Evolutionary conservation across 2,329 filamentous ascomycete genomes (phyloP).

Genomic region (Epichloe amarillans): DNA sequence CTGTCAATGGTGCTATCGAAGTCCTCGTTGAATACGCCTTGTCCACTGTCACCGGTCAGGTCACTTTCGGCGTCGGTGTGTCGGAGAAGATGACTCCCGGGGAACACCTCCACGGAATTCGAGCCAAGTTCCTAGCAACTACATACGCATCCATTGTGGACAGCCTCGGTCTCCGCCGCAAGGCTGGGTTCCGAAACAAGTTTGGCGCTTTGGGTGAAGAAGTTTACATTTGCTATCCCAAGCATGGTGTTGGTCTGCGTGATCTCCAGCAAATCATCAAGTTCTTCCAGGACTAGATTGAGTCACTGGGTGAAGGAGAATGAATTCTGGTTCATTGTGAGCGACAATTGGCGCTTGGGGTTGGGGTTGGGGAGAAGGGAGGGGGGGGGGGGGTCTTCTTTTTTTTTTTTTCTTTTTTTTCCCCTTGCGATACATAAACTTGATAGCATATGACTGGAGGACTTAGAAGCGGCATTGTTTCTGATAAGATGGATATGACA

Average conservation of each 20-base stretch:
- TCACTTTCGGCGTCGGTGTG: slow-evolving; percentile 83
- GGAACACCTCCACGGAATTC: slow-evolving; percentile 71
- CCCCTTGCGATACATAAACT: background rate
- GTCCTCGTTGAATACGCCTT: slow-evolving; percentile 63
- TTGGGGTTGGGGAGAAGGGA: too few relatives aligned
- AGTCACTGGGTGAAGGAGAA: too few relatives aligned
- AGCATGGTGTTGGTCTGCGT: slow-evolving; percentile 67
- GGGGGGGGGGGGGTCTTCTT: too few relatives aligned
- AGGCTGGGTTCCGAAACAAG: slow-evolving; percentile 84
- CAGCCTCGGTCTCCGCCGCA: slow-evolving; percentile 69
- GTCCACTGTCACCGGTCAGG: slow-evolving; percentile 33
- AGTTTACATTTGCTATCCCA: slow-evolving; percentile 82
- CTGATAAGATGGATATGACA: too few relatives aligned
- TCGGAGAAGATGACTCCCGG: slow-evolving; percentile 61
- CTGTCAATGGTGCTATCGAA: slow-evolving; percentile 81
- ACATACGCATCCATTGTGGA: slow-evolving; percentile 74
- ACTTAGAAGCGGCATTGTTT: background rate
- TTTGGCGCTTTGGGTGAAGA: slow-evolving; percentile 74
- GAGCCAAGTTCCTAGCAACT: slow-evolving; percentile 67
- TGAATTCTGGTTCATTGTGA: too few relatives aligned
- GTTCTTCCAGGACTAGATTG: slow-evolving; percentile 64
- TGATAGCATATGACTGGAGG: background rate
- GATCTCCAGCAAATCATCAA: slow-evolving; percentile 77
- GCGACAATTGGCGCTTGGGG: too few relatives aligned
- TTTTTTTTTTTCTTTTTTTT: background rate